These are phyloP conservation scores for Alternaria angustiovoidea DNA, from an alignment of 2,329 filamentous ascomycete genomes.

Conservation along the genomic window DNA sequence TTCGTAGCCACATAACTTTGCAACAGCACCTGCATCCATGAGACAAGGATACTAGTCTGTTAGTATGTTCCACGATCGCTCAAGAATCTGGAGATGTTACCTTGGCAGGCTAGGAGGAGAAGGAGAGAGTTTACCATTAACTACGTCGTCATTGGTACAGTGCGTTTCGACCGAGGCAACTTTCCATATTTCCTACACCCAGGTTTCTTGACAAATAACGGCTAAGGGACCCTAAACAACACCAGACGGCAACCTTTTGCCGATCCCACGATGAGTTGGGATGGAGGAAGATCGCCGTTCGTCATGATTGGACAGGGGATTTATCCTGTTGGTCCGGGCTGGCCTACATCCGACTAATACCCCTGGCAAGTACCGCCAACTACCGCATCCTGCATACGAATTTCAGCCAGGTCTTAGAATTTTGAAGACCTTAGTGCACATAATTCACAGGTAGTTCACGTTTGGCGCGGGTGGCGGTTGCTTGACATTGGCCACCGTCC, in stretches of 20 bases:
- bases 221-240: not conserved
- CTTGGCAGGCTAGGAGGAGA: not conserved
- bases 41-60: not conserved
- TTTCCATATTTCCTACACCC: not conserved
- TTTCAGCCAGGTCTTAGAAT: not conserved
- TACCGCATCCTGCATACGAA: not conserved
- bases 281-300: not conserved
- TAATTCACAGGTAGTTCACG: not conserved
- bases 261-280: not conserved
- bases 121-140: not conserved
- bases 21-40: not conserved
- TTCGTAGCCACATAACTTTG: not conserved
- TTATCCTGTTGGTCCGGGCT: not conserved
- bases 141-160: not conserved
- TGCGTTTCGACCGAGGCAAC: not conserved
- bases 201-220: not conserved
- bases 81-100: not conserved
- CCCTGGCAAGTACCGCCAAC: conserved; percentile 4
- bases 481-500: not conserved
- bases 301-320: not conserved
- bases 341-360: conserved; percentile 3
- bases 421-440: not conserved
- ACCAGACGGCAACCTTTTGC: not conserved
- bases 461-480: not conserved
- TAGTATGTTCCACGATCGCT: not conserved